phyloP scores from a whole-genome alignment of 2,329 filamentous ascomycete genomes.

The Fusarium nodosum region DNA sequence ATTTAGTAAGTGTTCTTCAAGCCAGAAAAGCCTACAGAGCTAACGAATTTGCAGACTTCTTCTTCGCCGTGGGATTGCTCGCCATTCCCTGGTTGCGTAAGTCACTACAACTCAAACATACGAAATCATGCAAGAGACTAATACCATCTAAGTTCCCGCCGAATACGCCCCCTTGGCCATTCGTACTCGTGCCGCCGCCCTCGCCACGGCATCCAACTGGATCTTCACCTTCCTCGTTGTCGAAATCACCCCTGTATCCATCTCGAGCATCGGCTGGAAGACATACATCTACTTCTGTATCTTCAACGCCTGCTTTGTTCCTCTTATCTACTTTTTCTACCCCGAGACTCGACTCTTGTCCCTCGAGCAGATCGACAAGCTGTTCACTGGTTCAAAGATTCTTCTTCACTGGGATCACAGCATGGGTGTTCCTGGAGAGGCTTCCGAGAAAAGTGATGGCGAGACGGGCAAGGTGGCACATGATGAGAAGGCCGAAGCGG shows the following conservation, averaged over 20 bases:
- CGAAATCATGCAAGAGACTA: not conserved
- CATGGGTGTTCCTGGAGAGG: slow-evolving; percentile 52
- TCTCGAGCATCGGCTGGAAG: slow-evolving; percentile 55
- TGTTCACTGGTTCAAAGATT: slow-evolving; percentile 54
- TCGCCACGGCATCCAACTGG: slow-evolving; percentile 58
- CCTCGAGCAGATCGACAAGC: slow-evolving; percentile 64
- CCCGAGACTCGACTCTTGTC: slow-evolving; percentile 63
- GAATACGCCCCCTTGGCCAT: slow-evolving; percentile 60
- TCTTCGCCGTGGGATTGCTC: slow-evolving; percentile 58
- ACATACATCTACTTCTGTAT: slow-evolving; percentile 57
- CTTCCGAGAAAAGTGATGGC: slow-evolving; percentile 33
- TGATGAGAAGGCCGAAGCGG: slow-evolving; percentile 40
- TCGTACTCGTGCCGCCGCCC: slow-evolving; percentile 55
- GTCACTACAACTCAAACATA: not conserved
- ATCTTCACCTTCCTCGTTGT: slow-evolving; percentile 56
- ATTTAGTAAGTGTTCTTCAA: slow-evolving; percentile 47
- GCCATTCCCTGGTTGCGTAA: slow-evolving; percentile 56
- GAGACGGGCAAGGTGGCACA: slow-evolving; percentile 37
- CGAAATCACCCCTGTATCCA: slow-evolving; percentile 56
- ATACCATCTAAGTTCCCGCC: slow-evolving; percentile 53
- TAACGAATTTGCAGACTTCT: slow-evolving; percentile 50
- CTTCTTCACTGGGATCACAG: slow-evolving; percentile 52
- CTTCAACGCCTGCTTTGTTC: slow-evolving; percentile 57
- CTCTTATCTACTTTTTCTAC: slow-evolving; percentile 63
- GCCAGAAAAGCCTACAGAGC: rapidly evolving